Conservation (phyloP, 768 basidiomycete genomes). For the Amanita molliuscula region DNA sequence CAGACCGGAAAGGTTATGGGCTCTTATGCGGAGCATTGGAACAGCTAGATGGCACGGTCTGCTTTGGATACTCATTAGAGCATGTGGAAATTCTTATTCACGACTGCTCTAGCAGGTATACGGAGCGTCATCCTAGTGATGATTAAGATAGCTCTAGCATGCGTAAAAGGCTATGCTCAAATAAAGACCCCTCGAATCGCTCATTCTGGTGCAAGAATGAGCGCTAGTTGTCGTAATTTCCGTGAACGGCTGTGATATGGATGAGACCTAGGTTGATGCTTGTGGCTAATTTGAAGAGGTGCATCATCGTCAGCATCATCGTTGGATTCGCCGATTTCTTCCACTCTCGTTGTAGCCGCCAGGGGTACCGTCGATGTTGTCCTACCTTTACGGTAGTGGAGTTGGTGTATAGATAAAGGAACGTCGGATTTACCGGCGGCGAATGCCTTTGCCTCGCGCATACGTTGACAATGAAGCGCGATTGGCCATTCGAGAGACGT, state of each 20-base stretch:
- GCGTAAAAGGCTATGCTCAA: too few species aligned
- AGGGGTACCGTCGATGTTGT: not conserved
- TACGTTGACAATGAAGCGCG: not conserved
- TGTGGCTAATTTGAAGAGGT: not conserved
- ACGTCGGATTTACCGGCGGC: not conserved
- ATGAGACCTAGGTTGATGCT: not conserved
- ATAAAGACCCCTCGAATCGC: too few species aligned
- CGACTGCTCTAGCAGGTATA: too few species aligned
- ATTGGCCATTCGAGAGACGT: not conserved
- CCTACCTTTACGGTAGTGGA: not conserved
- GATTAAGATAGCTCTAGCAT: too few species aligned
- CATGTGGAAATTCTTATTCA: not conserved
- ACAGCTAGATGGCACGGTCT: too few species aligned
- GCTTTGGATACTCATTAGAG: too few species aligned
- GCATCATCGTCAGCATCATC: not conserved
- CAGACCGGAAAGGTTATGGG: too few species aligned
- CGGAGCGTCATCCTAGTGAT: too few species aligned
- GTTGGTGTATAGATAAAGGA: not conserved
- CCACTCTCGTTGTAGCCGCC: not conserved
- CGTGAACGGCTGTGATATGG: not conserved
- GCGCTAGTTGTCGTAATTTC: too few species aligned
- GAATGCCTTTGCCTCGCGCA: not conserved
- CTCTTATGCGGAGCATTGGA: not conserved
- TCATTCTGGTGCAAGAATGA: too few species aligned
- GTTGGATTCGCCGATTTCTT: not conserved